Evolutionary conservation across 2,329 filamentous ascomycete species (phyloP), one percentile per base, ranked within the genome.

Genomic region (Alternaria triticina): DNA sequence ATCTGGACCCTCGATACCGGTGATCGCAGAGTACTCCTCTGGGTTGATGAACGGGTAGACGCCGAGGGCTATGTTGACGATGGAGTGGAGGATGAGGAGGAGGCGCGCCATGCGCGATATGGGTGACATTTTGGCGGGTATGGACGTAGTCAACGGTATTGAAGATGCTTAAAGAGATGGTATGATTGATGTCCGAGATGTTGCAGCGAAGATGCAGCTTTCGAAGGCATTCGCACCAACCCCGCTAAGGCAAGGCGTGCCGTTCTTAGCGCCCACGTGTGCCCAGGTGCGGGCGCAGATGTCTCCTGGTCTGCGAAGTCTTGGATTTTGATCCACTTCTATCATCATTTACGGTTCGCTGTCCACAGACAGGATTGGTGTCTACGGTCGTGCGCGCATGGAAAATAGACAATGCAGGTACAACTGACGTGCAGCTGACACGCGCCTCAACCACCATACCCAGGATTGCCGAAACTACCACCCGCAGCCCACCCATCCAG

Each of bases 41-140:
- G 61, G 52, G n/a, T 51, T 57, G 17, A 44, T 30, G 40, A 65
- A 36, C 15, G 58, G 58, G 59, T 65, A 65, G 6, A 62, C 10
- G 50, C 65, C 65, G 43, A 65, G 64, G 3, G 49, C 59, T 10
- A 69, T 63, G 43, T 67, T 69, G 40, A 65, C 40, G 30, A 69
- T 50, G 27, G 59, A 54, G 47, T 69, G 66, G 12, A 59, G 8
- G 54, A 63, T 52, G 9, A 67, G 52, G 44, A 67, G 52, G 49
- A 61, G 43, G 40, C 58, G 59, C 8, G 64, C 62, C 30, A 56
- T 54, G 45, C 55, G 59, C 17, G 62, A 63, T n/a, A 60, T 33
- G 27, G 57, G 57, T 20, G 57, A 60, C 57, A 60, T 60, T 27
- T 36, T 59, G 30, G 6, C 10, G 28, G 17, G n/a, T 10, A 47